A percentile compares a stretch with the other conserved stretches of the same genome.
phyloP scores from a whole-genome alignment of 306 rosid genomes.

The Cucumis cinereus region DNA sequence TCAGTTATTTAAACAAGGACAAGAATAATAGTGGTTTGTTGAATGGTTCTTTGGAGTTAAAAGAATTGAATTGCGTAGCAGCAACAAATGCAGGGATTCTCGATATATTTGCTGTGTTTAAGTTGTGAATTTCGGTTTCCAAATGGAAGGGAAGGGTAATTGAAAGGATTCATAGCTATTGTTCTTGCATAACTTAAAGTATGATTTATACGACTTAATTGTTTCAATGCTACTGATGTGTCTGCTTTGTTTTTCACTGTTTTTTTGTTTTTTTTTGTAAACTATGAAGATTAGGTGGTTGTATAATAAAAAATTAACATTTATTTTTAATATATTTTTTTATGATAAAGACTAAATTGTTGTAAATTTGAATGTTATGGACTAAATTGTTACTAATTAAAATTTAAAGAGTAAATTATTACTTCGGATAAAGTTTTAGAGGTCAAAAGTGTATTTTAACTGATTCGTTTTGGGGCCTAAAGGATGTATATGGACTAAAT shows the following conservation, averaged over 20 bases:
- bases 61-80: background rate
- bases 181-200: background rate
- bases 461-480: too few relatives aligned
- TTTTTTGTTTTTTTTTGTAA: background rate
- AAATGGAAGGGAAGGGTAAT: background rate
- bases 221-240: background rate
- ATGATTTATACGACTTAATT: background rate
- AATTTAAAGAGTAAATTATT: too few relatives aligned
- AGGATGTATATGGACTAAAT: too few relatives aligned
- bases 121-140: conserved; percentile 1
- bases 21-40: background rate
- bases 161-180: background rate
- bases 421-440: too few relatives aligned
- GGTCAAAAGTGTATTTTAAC: too few relatives aligned
- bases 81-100: background rate
- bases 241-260: background rate
- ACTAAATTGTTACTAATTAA: too few relatives aligned
- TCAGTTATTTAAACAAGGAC: background rate
- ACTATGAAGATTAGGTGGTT: too few relatives aligned
- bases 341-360: too few relatives aligned
- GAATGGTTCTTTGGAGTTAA: background rate
- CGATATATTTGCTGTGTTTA: background rate
- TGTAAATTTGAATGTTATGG: too few relatives aligned
- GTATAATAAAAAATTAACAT: too few relatives aligned
- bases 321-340: too few relatives aligned